These are phyloP conservation scores for Hemileia vastatrix DNA, from an alignment of 1,284 basidiomycete species.

Conservation along the genomic window DNA sequence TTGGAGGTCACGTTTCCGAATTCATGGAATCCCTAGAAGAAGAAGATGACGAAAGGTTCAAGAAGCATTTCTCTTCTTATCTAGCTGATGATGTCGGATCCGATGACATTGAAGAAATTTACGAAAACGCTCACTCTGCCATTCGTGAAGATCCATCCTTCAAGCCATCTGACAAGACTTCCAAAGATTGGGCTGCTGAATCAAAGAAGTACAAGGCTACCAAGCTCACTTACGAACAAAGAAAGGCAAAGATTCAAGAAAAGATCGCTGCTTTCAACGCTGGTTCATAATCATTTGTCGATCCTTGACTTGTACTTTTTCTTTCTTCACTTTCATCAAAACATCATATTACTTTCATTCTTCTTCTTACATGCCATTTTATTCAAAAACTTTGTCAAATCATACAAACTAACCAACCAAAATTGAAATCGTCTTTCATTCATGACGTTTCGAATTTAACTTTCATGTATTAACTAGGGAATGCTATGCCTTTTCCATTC, in stretches of 20 bases:
- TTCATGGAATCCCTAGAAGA: constrained; percentile 99
- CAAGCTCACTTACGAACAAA: constrained; percentile 68
- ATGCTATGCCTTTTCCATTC: too few relatives aligned
- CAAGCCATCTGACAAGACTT: constrained; percentile 74
- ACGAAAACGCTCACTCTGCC: constrained; percentile 48
- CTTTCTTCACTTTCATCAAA: neutral
- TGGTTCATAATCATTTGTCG: neutral
- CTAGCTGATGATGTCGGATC: constrained; percentile 90
- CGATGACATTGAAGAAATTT: constrained; percentile 92
- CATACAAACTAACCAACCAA: too few relatives aligned
- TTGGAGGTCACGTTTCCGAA: constrained; percentile 92
- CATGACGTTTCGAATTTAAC: too few relatives aligned
- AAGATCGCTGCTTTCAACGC: constrained; percentile 33
- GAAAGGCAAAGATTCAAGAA: too few relatives aligned
- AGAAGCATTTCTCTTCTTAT: constrained; percentile 94
- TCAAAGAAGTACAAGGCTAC: constrained; percentile 60
- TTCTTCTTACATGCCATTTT: neutral
- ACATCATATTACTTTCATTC: neutral
- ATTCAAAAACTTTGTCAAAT: neutral
- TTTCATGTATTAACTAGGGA: too few relatives aligned
- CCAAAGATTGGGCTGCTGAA: constrained; percentile 85
- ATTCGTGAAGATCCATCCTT: constrained; percentile 91
- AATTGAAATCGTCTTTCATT: too few relatives aligned
- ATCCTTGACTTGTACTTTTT: neutral
- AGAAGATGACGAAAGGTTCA: constrained; percentile 99